A percentile compares a stretch with the other conserved stretches of the same genome.
Evolutionary conservation across 75 land plant genomes (phyloP).

Genomic region (Selaginella moellendorffii): DNA sequence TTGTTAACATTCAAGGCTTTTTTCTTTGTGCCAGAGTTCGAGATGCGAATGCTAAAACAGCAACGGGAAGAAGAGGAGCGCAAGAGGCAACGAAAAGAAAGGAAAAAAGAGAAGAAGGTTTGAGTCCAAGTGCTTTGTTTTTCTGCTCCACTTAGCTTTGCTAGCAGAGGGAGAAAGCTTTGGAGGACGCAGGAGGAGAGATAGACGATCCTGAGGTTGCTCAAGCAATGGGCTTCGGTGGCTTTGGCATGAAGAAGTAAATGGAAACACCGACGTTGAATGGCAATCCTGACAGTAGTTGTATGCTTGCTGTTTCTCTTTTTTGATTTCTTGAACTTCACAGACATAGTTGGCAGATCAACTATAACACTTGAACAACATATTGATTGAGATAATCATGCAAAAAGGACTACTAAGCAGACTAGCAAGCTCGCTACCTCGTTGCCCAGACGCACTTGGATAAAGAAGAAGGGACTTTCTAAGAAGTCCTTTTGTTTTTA

Average conservation of each 20-base stretch:
- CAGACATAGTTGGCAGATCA: no score
- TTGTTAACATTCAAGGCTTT: neutral
- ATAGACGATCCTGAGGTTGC: constrained; percentile 59
- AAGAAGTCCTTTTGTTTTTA: no score
- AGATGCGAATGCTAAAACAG: constrained; percentile 67
- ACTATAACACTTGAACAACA: no score
- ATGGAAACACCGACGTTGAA: no score
- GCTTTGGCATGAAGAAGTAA: constrained; percentile 30
- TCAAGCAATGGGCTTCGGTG: constrained; percentile 94
- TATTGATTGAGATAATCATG: no score
- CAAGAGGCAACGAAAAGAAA: constrained; percentile 65
- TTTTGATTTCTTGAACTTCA: no score
- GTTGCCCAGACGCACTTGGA: no score
- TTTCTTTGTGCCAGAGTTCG: constrained; percentile 40
- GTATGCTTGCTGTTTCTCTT: no score
- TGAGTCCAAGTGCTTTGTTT: neutral
- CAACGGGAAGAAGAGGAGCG: constrained; percentile 86
- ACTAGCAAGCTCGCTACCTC: no score
- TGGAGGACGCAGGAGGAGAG: constrained; percentile 54
- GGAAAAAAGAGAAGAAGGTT: constrained; percentile 93
- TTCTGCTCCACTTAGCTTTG: constrained; percentile 4
- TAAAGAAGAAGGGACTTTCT: no score
- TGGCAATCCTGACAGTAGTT: no score
- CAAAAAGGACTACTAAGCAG: no score
- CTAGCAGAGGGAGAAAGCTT: constrained; percentile 42